A percentile compares a stretch with the other conserved stretches of the same genome.
Conservation (phyloP, 2,329 filamentous ascomycete genomes). For the Cladophialophora carrionii region DNA sequence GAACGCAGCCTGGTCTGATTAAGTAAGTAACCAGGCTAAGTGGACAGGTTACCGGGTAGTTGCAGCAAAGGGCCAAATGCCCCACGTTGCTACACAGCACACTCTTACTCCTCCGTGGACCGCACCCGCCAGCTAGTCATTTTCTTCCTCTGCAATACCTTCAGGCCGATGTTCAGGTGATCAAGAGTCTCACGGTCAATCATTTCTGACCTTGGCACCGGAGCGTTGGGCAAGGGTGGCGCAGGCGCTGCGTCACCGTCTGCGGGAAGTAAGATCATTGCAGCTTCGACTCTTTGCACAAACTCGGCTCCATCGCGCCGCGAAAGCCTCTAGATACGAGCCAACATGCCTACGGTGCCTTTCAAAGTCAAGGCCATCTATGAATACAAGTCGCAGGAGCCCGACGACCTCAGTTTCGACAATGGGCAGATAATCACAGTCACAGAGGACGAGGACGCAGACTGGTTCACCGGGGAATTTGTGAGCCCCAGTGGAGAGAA, state of each 20-base stretch:
- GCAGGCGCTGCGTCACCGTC: slow-evolving; percentile 35
- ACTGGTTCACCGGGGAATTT: slow-evolving; percentile 71
- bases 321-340: slow-evolving; percentile 17
- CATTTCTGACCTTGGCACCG: slow-evolving; percentile 30
- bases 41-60: slow-evolving; percentile 4
- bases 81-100: slow-evolving; percentile 15
- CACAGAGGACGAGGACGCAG: slow-evolving; percentile 85
- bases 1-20: slow-evolving; percentile 12
- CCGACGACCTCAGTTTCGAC: slow-evolving; percentile 89
- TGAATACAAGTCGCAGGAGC: slow-evolving; percentile 89
- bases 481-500: slow-evolving; percentile 72
- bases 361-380: slow-evolving; percentile 97
- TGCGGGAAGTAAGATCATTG: slow-evolving; percentile 32
- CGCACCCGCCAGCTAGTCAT: slow-evolving; percentile 6
- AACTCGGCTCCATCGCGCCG: slow-evolving; percentile 40
- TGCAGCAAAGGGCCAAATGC: slow-evolving; percentile 3
- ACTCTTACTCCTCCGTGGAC: slow-evolving; percentile 2
- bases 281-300: slow-evolving; percentile 20
- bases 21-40: slow-evolving; percentile 17
- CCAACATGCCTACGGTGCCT: slow-evolving; percentile 68
- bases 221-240: slow-evolving; percentile 27
- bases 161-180: slow-evolving; percentile 19
- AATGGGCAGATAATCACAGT: slow-evolving; percentile 90
- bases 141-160: not conserved
- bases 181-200: slow-evolving; percentile 8